Conservation (phyloP, 345 rosid species). For the Aquilaria malaccensis region DNA sequence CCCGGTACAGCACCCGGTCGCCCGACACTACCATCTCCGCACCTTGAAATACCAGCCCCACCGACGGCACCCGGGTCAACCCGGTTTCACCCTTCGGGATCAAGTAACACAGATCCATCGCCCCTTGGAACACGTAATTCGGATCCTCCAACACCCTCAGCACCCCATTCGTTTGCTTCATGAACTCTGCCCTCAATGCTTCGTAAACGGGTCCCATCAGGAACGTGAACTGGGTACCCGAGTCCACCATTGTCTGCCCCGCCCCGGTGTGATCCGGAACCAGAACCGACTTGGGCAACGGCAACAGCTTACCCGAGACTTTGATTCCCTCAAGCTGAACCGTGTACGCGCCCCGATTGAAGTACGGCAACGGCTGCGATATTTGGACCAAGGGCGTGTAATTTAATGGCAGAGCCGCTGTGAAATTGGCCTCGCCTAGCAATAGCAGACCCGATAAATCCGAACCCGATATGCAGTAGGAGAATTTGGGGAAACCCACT, state of each 20-base stretch:
- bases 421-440: slow-evolving; percentile 55
- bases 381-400: slow-evolving; percentile 75
- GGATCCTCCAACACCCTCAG: slow-evolving; percentile 55
- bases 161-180: slow-evolving; percentile 46
- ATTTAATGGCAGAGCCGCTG: slow-evolving; percentile 48
- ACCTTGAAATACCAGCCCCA: slow-evolving; percentile 62
- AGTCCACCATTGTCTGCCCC: slow-evolving; percentile 94
- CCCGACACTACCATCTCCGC: slow-evolving; percentile 72
- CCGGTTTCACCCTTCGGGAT: slow-evolving; percentile 24
- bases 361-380: slow-evolving; percentile 65
- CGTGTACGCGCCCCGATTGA: slow-evolving; percentile 85
- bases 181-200: slow-evolving; percentile 49
- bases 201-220: slow-evolving; percentile 76
- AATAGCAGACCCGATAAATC: slow-evolving; percentile 69
- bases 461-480: slow-evolving; percentile 76
- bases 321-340: slow-evolving; percentile 84
- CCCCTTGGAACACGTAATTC: slow-evolving; percentile 73
- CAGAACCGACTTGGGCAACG: slow-evolving; percentile 51
- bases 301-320: slow-evolving; percentile 47
- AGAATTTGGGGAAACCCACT: slow-evolving; percentile 74
- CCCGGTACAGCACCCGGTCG: slow-evolving; percentile 51
- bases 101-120: slow-evolving; percentile 81
- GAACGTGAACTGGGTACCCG: slow-evolving; percentile 90
- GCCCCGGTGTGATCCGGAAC: slow-evolving; percentile 92
- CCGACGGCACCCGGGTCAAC: slow-evolving; percentile 45